phyloP scores from a whole-genome alignment of 139 green algal genomes.

The Mychonastes homosphaera region DNA sequence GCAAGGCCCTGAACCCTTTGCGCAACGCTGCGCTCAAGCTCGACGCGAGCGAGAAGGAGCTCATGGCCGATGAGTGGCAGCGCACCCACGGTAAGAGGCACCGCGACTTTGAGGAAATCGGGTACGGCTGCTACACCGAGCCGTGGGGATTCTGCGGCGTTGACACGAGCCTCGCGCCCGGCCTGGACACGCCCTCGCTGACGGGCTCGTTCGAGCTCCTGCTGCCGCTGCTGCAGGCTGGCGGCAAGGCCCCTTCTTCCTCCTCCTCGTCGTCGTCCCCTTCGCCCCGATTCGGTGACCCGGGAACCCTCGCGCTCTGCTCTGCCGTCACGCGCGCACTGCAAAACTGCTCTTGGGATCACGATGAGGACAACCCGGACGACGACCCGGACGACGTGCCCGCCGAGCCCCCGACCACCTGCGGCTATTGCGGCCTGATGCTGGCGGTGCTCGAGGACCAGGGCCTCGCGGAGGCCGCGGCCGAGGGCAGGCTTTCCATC shows the following conservation, averaged over 20 bases:
- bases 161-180: slow-evolving; percentile 33
- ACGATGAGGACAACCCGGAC: not conserved
- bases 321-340: slow-evolving; percentile 29
- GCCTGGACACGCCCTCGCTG: slow-evolving; percentile 22
- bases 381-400: not conserved
- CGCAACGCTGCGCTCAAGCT: too few relatives aligned
- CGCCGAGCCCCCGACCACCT: not conserved
- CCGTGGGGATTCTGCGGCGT: too few relatives aligned
- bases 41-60: too few relatives aligned
- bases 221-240: slow-evolving; percentile 12
- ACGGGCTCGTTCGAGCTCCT: slow-evolving; percentile 17
- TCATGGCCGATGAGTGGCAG: too few relatives aligned
- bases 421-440: slow-evolving; percentile 45
- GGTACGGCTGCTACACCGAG: too few relatives aligned
- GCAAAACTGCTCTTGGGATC: not conserved
- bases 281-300: slow-evolving; percentile 18
- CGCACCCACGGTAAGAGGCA: too few relatives aligned
- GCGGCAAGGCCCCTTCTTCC: not conserved
- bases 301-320: slow-evolving; percentile 30
- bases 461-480: slow-evolving; percentile 11
- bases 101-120: too few relatives aligned
- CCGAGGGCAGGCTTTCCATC: slow-evolving; percentile 20
- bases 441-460: slow-evolving; percentile 42
- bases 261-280: not conserved
- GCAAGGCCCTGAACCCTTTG: too few relatives aligned